Percentiles rank a stretch among this genome's conserved stretches.
Evolutionary conservation across 768 basidiomycete species (phyloP).

Genomic region (Cantharellus anzutake): DNA sequence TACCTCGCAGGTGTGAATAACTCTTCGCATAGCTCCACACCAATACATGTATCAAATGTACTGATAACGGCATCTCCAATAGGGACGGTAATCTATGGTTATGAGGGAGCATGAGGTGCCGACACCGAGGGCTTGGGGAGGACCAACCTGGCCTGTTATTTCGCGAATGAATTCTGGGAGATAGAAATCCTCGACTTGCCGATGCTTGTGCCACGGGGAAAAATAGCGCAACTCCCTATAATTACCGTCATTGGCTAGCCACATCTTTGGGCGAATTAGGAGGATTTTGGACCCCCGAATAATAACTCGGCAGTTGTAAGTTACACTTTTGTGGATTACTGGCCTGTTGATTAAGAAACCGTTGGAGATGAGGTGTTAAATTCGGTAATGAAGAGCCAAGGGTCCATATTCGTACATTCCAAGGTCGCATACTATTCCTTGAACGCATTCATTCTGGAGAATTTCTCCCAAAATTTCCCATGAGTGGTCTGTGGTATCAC

Average conservation of each 20-base stretch:
- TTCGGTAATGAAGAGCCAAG: not conserved
- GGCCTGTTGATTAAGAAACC: conserved; percentile 38
- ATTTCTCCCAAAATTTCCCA: conserved; percentile 97
- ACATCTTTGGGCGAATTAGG: conserved; percentile 97
- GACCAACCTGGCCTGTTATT: conserved; percentile 67
- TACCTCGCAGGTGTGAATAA: conserved; percentile 92
- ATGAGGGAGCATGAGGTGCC: not conserved
- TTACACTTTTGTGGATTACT: conserved; percentile 91
- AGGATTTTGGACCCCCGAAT: conserved; percentile 72
- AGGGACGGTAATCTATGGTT: conserved; percentile 56
- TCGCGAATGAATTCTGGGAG: conserved; percentile 77
- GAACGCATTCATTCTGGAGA: conserved; percentile 52
- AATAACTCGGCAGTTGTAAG: conserved; percentile 90
- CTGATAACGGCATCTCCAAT: conserved; percentile 93
- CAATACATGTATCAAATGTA: conserved; percentile 88
- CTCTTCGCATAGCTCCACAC: conserved; percentile 94
- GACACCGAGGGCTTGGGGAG: not conserved
- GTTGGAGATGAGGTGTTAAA: not conserved
- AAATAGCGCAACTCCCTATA: conserved; percentile 81
- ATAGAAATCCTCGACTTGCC: conserved; percentile 79
- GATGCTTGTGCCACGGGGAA: conserved; percentile 85
- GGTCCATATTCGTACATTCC: conserved; percentile 54
- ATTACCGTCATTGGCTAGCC: conserved; percentile 97
- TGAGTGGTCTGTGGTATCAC: conserved; percentile 89
- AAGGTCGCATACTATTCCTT: conserved; percentile 86